Evolutionary conservation across 1,139 yeast genomes (phyloP).

Genomic region (Pichia sp.): DNA sequence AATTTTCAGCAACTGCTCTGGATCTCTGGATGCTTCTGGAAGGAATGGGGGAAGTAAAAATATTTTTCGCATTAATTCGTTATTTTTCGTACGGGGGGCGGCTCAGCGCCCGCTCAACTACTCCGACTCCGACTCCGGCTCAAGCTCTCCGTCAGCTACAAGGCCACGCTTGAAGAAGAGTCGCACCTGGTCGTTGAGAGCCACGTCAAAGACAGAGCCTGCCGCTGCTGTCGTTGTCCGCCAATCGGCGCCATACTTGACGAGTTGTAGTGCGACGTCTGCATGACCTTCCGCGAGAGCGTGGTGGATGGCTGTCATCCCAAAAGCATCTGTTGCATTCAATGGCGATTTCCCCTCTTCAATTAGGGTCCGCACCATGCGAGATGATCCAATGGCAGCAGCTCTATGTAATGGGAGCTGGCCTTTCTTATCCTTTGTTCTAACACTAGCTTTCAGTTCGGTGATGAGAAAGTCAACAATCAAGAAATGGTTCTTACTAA

Average conservation of each 20-base stretch:
- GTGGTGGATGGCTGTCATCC: conserved; percentile 87
- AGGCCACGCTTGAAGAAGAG: conserved; percentile 28
- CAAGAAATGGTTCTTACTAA: conserved; percentile 54
- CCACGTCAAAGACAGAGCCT: conserved; percentile 51
- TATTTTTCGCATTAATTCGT: too few relatives aligned
- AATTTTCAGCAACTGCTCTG: too few relatives aligned
- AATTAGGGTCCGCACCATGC: conserved; percentile 43
- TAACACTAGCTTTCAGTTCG: conserved; percentile 49
- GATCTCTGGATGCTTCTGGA: too few relatives aligned
- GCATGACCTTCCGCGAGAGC: conserved; percentile 91
- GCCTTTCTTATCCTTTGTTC: conserved; percentile 59
- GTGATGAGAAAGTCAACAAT: conserved; percentile 46
- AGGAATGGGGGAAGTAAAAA: too few relatives aligned
- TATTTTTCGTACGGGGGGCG: too few relatives aligned
- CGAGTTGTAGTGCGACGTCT: conserved; percentile 60
- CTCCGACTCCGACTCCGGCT: too few relatives aligned
- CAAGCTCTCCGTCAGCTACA: conserved; percentile 4
- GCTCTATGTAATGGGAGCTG: conserved; percentile 78
- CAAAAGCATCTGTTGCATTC: conserved; percentile 60
- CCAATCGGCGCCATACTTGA: conserved; percentile 63
- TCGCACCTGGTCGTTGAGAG: conserved; percentile 53
- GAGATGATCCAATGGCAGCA: conserved; percentile 64
- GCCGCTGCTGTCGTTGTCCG: conserved; percentile 44
- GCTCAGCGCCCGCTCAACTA: too few relatives aligned
- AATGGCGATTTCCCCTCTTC: conserved; percentile 54